A percentile compares a stretch with the other conserved stretches of the same genome.
Evolutionary conservation across 2,329 filamentous ascomycete genomes (phyloP).

Genomic region (Trichoderma afroharzianum): DNA sequence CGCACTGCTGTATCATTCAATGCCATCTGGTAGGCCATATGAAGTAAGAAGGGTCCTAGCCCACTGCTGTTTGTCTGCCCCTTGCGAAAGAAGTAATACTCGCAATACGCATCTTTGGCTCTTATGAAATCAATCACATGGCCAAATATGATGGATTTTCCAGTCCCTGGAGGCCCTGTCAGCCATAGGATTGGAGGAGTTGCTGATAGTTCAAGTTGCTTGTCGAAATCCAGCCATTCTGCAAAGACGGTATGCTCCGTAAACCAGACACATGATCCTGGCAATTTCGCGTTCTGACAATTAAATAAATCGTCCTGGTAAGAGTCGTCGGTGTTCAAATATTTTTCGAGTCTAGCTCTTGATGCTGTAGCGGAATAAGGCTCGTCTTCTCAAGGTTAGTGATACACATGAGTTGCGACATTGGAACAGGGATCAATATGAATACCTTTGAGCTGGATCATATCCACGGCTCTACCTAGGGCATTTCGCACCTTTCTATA

Average conservation of each 20-base stretch:
- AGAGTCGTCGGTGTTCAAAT: background rate
- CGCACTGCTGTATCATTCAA: background rate
- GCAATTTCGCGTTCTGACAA: background rate
- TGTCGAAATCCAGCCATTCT: background rate
- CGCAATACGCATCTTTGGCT: background rate
- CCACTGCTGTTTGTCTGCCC: background rate
- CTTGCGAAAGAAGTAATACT: conserved; percentile 1
- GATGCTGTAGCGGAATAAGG: background rate
- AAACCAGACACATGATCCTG: conserved; percentile 10
- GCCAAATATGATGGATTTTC: conserved; percentile 11
- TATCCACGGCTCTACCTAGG: background rate
- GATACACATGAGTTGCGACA: background rate
- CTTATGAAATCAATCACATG: background rate
- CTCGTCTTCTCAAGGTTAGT: background rate
- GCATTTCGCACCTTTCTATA: background rate
- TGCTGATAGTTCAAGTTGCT: background rate
- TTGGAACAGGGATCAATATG: background rate
- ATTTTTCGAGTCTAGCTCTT: background rate
- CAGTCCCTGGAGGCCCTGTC: background rate
- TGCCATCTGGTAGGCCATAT: conserved; percentile 5
- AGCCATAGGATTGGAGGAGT: conserved; percentile 4
- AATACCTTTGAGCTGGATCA: background rate
- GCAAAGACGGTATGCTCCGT: background rate
- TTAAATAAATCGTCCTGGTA: conserved; percentile 7
- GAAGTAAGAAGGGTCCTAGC: background rate